Evolutionary conservation across 441 rosid species (phyloP), one percentile per base, ranked within the genome.

Genomic region (Pelargonium cotyledonis): DNA sequence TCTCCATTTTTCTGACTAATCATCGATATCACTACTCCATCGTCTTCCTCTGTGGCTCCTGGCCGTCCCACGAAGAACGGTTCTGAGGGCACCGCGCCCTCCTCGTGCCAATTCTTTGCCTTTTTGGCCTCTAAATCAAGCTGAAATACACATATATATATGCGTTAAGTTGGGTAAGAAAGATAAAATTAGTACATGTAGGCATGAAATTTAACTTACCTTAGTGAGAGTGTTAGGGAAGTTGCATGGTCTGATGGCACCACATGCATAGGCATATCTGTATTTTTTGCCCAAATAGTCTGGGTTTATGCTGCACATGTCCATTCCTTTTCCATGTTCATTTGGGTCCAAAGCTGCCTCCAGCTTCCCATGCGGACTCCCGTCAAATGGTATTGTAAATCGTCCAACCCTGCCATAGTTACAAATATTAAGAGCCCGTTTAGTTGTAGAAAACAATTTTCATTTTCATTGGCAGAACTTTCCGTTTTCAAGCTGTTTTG

Each of bases 211-310:
- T 21, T 11, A 2, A 63, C 16, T 6, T 63, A 93, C 97, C 95
- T 94, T 94, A 44, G 99, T 85, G 77, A 94, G 88, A 70, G 95
- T 87, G 82, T 94, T 94, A 73, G 97, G 99, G 80, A 94, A 94
- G 69, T 94, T 86, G 55, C 99, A 89, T 43, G 99, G 99, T 16
- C 99, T 89, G 57, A 80, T 72, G 63, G 99, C 99, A 40, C 97
- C 97, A 73, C 99, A 94, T 2, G 97, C 99, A 76, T 94, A 91
- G 69, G 88, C 87, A 65, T 86, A 94, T 77, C 97, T 82, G 21
- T 94, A 88, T 41, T 84, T 85, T 70, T 75, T 82, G 58, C 97
- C 98, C 74, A 89, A 73, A 73, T 79, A 71, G 40, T 79, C 77
- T 46, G 93, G 98, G 83, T 94, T 94, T 55, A 91, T 85, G 81